Base-by-base conservation (phyloP, 163 green algal species). In the Smithsoniella earleae region DNA sequence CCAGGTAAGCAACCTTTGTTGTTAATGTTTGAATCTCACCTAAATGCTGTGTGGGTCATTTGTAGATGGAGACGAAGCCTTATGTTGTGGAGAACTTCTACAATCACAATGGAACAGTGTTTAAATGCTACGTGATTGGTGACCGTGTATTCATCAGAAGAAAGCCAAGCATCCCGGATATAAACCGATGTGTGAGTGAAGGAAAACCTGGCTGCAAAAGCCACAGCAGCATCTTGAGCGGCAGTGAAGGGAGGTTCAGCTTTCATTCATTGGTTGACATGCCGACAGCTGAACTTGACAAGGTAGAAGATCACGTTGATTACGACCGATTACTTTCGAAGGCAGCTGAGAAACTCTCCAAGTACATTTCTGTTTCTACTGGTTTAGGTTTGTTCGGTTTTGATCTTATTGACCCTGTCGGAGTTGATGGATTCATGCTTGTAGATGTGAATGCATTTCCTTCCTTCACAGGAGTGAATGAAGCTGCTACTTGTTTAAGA, bases 371-470 rank as follows among this genome's bases (percentile, higher is more conserved):
- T n/a, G n/a, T n/a, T n/a, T n/a, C n/a, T n/a, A n/a, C n/a, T n/a
- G n/a, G 58, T 4, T 33, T 69, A 31, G 5, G 30, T 13, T 4
- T 69, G 58, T 69, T 69, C 43, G 58, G 58, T 34, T 69, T 69
- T 43, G 58, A 69, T 33, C 16, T 69, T 30, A 34, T 69, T 36
- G 34, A 38, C 27, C 58, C 58, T 16, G 5, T 13, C 58, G 25
- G 5, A 34, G 6, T 33, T 30, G 58, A 33, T 5, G 6, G 34
- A 4, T 69, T 38, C 25, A 1, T 69, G 1, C 58, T 69, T 30
- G 25, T 69, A 36, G 58, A 69, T 43, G 58, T 69, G 58, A 69
- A 69, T 69, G 58, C 58, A 40, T 69, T 69, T 36, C 58, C 58
- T 0, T 69, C 58, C 27, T 69, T 69, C 58, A 36, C 10, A 38